Percentiles rank a stretch among this genome's conserved stretches.
Conservation (phyloP, 2,329 filamentous ascomycete species). For the Arthrobotrys pseudoclavata region DNA sequence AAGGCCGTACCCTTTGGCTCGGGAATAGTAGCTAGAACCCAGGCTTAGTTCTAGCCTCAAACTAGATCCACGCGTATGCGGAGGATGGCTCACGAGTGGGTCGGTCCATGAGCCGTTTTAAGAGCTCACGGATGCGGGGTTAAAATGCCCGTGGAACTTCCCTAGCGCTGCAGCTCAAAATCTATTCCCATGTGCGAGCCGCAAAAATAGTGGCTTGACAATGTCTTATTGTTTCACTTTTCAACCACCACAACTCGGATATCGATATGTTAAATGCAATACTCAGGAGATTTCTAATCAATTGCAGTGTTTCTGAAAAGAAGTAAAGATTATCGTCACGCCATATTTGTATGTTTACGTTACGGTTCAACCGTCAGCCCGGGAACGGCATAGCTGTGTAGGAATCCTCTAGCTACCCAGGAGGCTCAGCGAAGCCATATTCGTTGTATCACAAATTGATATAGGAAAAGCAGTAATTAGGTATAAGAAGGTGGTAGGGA, state of each 20-base stretch:
- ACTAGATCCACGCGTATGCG: background rate
- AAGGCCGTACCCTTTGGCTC: background rate
- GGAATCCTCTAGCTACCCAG: too few species aligned
- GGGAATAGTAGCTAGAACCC: background rate
- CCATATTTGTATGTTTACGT: background rate
- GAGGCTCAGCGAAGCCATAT: background rate
- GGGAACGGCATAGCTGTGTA: background rate
- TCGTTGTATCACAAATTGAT: background rate
- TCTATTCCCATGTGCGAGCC: slow-evolving; percentile 12
- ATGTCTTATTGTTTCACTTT: background rate
- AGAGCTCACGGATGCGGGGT: background rate
- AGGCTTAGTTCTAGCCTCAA: background rate
- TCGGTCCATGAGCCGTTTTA: slow-evolving; percentile 1
- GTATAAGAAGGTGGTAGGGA: too few species aligned
- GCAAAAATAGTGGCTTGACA: background rate
- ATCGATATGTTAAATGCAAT: background rate
- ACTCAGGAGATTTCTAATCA: background rate
- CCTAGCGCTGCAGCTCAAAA: background rate
- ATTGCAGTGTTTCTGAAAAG: background rate
- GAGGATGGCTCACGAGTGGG: background rate
- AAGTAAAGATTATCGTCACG: background rate
- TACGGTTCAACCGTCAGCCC: background rate
- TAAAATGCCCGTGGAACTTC: background rate
- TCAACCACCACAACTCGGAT: background rate
- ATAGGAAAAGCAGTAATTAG: background rate